phyloP scores from a whole-genome alignment of 257 asterid genomes.

The Datura wrightii region DNA sequence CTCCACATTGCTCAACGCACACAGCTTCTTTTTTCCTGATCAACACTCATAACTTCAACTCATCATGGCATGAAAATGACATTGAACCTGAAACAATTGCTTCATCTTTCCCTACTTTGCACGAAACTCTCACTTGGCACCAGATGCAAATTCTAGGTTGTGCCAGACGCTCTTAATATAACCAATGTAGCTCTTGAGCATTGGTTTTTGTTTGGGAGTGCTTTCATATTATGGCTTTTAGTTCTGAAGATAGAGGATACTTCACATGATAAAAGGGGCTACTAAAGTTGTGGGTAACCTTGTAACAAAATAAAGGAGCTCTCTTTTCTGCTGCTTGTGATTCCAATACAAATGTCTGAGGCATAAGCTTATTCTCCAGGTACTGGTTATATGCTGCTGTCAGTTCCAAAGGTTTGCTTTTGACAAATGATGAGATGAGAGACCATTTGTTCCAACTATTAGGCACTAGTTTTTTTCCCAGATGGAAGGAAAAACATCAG shows the following conservation, averaged over 20 bases:
- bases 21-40: background rate
- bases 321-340: background rate
- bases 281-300: background rate
- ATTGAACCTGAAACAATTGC: conserved; percentile 3
- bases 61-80: conserved; percentile 6
- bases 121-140: background rate
- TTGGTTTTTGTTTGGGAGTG: conserved; percentile 3
- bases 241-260: background rate
- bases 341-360: background rate
- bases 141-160: conserved; percentile 18
- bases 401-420: conserved; percentile 79
- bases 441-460: conserved; percentile 91
- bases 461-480: conserved; percentile 83
- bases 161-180: background rate
- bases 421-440: conserved; percentile 98
- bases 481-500: conserved; percentile 99
- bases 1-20: background rate
- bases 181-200: background rate
- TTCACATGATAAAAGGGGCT: conserved; percentile 19
- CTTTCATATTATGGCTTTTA: background rate
- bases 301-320: conserved; percentile 17
- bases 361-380: conserved; percentile 51
- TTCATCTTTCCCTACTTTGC: conserved; percentile 4
- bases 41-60: background rate
- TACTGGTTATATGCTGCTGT: conserved; percentile 99